Base-by-base conservation (phyloP, 306 rosid genomes). In the Hippophae gyantsensis region DNA sequence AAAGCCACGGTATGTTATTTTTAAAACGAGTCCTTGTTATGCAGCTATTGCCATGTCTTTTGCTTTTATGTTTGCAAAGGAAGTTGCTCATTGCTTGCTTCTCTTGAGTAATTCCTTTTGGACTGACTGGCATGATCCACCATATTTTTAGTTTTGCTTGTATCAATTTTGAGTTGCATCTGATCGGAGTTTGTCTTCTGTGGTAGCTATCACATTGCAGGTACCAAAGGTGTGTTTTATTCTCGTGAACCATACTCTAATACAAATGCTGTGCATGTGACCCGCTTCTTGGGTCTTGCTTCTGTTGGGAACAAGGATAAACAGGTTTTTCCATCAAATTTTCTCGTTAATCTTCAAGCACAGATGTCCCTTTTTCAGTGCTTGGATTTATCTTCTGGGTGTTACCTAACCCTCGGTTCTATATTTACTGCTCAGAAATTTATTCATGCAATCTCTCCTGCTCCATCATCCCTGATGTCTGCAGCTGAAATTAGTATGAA, bases 261-360 rank as follows among this genome's bases (percentile, higher is more conserved):
- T 54, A 71, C 75, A 38, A 90, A 92, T 66, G 99, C 86, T 47
- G 86, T 86, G 72, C 95, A 88, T n/a, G 77, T 80, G 70, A 92
- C 96, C 44, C 99, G 95, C 61, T 92, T 92, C 82, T 74, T 92
- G 51, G 99, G 99, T 68, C 95, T 92, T 72, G 96, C 96, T 9
- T 43, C 86, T 10, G 96, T 92, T 65, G 99, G 95, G 72, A 92
- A 92, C 78, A 92, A 62, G 76, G 95, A 88, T 44, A 92, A 92
- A 72, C 95, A 92, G 99, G 99, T 88, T 66, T 51, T 54, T 65
- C 52, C 43, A 56, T 64, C 52, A 32, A 8, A 13, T 56, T 56
- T 65, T 60, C 42, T 54, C 69, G 18, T 18, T 40, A 18, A 18
- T 53, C 54, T 48, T 48, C 18, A 40, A 27, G 3, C 3, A 44